phyloP scores from a whole-genome alignment of 108 stramenopile species.

The Skeletonema menzelii region DNA sequence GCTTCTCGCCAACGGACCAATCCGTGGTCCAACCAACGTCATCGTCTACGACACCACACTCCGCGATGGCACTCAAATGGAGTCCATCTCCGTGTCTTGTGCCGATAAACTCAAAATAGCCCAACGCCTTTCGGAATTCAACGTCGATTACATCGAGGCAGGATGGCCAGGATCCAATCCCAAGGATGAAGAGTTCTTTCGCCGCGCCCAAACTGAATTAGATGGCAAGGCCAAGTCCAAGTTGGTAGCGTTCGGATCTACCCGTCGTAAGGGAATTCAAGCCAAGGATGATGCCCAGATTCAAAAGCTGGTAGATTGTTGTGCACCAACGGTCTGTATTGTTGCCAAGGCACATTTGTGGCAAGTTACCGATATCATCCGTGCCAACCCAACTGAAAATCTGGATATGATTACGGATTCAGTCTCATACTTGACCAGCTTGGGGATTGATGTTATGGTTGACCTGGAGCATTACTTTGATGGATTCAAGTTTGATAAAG shows the following conservation, averaged over 20 bases:
- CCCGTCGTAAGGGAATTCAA: conserved; percentile 70
- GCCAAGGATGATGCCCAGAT: conserved; percentile 83
- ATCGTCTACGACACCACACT: conserved; percentile 86
- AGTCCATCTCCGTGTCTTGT: conserved; percentile 86
- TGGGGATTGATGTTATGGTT: conserved; percentile 71
- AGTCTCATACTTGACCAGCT: conserved; percentile 64
- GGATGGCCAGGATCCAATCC: conserved; percentile 95
- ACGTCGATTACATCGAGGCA: conserved; percentile 90
- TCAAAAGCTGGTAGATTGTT: conserved; percentile 70
- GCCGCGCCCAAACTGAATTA: conserved; percentile 65
- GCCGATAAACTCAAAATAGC: conserved; percentile 92
- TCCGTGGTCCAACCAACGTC: conserved; percentile 60
- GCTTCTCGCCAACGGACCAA: conserved; percentile 1
- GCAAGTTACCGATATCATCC: conserved; percentile 93
- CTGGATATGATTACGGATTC: conserved; percentile 90
- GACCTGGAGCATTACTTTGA: conserved; percentile 95
- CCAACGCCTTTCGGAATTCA: conserved; percentile 64
- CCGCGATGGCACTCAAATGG: conserved; percentile 92
- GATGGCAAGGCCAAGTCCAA: conserved; percentile 49
- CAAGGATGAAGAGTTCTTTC: conserved; percentile 93
- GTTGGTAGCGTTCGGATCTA: conserved; percentile 91
- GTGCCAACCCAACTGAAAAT: conserved; percentile 84
- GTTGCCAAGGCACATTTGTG: conserved; percentile 91
- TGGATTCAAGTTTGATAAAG: conserved; percentile 78
- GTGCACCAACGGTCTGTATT: conserved; percentile 83